Evolutionary conservation across 2,329 filamentous ascomycete genomes (phyloP).

Genomic region (Didymella sp.): DNA sequence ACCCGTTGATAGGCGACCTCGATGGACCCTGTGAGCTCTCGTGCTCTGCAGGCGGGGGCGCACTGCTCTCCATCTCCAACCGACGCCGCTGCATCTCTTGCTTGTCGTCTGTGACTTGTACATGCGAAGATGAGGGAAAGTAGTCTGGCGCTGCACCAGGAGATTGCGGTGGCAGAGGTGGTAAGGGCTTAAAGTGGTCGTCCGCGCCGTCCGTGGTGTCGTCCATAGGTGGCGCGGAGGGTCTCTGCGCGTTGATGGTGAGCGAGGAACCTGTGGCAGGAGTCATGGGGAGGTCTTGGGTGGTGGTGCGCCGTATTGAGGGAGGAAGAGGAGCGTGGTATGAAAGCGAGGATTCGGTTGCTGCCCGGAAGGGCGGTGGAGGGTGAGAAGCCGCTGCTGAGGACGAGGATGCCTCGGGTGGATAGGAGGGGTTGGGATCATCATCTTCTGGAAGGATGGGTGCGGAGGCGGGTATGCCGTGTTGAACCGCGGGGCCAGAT

Average conservation of each 20-base stretch:
- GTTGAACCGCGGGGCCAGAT: constrained; percentile 45
- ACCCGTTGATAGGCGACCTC: constrained; percentile 23
- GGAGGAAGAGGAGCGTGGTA: constrained; percentile 16
- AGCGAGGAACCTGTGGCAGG: constrained; percentile 32
- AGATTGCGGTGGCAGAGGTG: constrained; percentile 33
- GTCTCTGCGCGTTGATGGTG: constrained; percentile 31
- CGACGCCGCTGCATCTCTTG: constrained; percentile 70
- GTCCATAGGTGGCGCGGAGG: constrained; percentile 10
- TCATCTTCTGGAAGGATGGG: constrained; percentile 47
- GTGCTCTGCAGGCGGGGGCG: constrained; percentile 43
- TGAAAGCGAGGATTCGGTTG: constrained; percentile 22
- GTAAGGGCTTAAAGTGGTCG: constrained; percentile 27
- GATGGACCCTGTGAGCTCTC: constrained; percentile 28
- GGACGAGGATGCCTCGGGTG: constrained; percentile 30
- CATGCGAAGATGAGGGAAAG: constrained; percentile 40
- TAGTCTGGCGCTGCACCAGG: constrained; percentile 35
- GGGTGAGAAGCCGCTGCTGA: constrained; percentile 32
- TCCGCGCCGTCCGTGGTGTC: constrained; percentile 16
- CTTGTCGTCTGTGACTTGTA: constrained; percentile 71
- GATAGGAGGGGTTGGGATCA: constrained; percentile 32
- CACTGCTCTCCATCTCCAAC: constrained; percentile 52
- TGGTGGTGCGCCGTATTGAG: constrained; percentile 22
- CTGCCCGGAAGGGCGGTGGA: constrained; percentile 36
- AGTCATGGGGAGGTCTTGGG: constrained; percentile 25
- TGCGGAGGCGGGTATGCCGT: constrained; percentile 44